Evolutionary conservation across 805 yeast genomes (phyloP), one percentile per base, ranked within the genome.

Genomic region (Schwanniomyces sp.): DNA sequence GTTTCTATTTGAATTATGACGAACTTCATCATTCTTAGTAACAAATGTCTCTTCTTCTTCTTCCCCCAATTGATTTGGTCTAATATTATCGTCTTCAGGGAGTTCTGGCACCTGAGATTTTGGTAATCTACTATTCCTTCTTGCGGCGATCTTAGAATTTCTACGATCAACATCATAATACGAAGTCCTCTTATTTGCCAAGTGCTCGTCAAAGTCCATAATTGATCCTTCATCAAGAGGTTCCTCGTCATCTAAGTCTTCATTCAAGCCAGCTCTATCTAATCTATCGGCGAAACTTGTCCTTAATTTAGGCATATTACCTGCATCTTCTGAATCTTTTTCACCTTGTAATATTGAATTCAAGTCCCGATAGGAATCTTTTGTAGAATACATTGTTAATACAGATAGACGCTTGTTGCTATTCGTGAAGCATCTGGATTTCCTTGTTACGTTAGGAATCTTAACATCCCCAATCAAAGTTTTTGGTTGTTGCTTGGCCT

Each of bases 361-460:
- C 57, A 85, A 70, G 58, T 86, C 84, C 34, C 77, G 78, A 53
- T 78, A 84, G 0, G 89, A 83, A 40, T 77, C 80, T 51, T 78
- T 82, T 2, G 91, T 81, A 0, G 91, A 85, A 56, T 84, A 84
- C 64, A 85, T 70, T 0, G 91, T 84, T 37, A 86, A 63, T n/a
- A 86, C 86, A 28, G 89, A 83, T 45, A 85, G 69, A 59, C 94
- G 77, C 64, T 83, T 86, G 58, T 81, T 81, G 6, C 83, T 79
- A 47, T 76, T 75, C 32, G 85, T 76, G 59, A 83, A 84, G 47
- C 80, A 73, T 57, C 80, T 77, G 2, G 89, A 84, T 55, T 80
- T 79, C 63, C 91, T 80, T 0, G 91, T 80, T 30, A 86, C 88
- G 51, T 79, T 81, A 18, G 92, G 92, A 43, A 86, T 81, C 47